phyloP scores from a whole-genome alignment of 78 protist genomes.

The Guillardia theta region DNA sequence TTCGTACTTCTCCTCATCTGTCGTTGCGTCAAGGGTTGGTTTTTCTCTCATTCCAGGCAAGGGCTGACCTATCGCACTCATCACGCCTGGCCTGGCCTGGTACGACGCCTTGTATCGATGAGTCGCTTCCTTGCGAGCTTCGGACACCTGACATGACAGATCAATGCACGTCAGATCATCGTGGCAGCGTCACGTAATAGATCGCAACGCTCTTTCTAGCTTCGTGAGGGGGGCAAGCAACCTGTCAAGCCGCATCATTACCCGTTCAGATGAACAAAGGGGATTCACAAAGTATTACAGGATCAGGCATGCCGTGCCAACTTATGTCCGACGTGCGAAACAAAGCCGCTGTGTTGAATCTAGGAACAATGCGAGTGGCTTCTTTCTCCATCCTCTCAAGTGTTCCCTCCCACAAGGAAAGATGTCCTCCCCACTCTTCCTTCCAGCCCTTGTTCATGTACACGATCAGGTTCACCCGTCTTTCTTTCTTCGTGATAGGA shows the following conservation, averaged over 20 bases:
- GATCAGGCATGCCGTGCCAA: constrained; percentile 40
- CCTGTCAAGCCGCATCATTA: background rate
- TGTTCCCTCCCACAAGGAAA: constrained; percentile 21
- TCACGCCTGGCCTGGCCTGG: background rate
- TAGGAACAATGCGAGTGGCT: background rate
- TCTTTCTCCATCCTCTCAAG: background rate
- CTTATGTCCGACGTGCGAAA: constrained; percentile 32
- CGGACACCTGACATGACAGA: constrained; percentile 34
- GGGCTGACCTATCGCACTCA: too few relatives aligned
- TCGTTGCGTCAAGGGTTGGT: background rate
- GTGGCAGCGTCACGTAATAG: too few relatives aligned
- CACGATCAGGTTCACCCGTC: constrained; percentile 21
- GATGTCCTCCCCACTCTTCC: constrained; percentile 26
- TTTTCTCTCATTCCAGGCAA: background rate
- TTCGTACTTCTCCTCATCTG: background rate
- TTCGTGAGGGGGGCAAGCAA: background rate
- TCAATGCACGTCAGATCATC: too few relatives aligned
- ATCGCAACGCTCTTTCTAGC: constrained; percentile 18
- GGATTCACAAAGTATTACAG: background rate
- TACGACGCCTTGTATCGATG: background rate
- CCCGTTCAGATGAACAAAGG: background rate
- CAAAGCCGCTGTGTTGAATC: background rate
- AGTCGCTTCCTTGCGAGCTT: background rate
- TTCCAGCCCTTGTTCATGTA: constrained; percentile 27
- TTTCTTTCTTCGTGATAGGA: background rate